phyloP scores from a whole-genome alignment of 352 stramenopile genomes.

The Globisporangium middletonii region DNA sequence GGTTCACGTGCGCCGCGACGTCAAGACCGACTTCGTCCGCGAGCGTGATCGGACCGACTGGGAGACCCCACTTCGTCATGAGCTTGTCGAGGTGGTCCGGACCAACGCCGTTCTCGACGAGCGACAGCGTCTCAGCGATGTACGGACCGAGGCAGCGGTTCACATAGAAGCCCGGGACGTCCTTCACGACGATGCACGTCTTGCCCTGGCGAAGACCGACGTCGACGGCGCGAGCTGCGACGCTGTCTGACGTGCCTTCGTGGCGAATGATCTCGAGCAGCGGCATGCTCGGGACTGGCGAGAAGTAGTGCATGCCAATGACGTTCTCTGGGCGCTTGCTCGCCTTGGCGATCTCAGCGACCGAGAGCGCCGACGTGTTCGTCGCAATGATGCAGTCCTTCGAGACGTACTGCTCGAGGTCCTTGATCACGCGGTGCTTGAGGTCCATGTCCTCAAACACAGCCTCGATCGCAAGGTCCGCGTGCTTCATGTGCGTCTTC shows the following conservation, averaged over 20 bases:
- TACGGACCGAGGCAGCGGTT: slow-evolving; percentile 97
- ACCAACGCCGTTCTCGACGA: slow-evolving; percentile 89
- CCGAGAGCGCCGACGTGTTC: slow-evolving; percentile 97
- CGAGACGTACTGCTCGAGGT: slow-evolving; percentile 91
- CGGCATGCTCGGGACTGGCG: slow-evolving; percentile 96
- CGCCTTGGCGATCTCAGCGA: slow-evolving; percentile 91
- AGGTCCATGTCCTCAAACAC: slow-evolving; percentile 97
- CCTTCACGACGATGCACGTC: slow-evolving; percentile 97
- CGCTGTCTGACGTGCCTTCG: slow-evolving; percentile 84
- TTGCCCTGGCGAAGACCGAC: slow-evolving; percentile 97
- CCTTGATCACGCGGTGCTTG: slow-evolving; percentile 95
- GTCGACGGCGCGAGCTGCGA: slow-evolving; percentile 90
- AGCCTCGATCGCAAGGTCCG: slow-evolving; percentile 97
- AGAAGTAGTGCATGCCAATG: slow-evolving; percentile 99
- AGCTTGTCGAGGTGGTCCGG: slow-evolving; percentile 94
- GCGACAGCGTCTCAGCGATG: slow-evolving; percentile 86
- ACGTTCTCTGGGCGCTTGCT: slow-evolving; percentile 87
- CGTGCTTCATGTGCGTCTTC: slow-evolving; percentile 90
- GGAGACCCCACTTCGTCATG: slow-evolving; percentile 95
- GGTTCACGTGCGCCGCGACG: slow-evolving; percentile 92
- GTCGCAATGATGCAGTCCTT: slow-evolving; percentile 96
- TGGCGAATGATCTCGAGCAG: slow-evolving; percentile 98
- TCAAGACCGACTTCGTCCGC: slow-evolving; percentile 98
- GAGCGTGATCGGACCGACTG: slow-evolving; percentile 96
- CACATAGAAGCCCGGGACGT: slow-evolving; percentile 99